These are phyloP conservation scores for Caloboletus inedulis DNA, from an alignment of 1,284 basidiomycete species.

Conservation along the genomic window DNA sequence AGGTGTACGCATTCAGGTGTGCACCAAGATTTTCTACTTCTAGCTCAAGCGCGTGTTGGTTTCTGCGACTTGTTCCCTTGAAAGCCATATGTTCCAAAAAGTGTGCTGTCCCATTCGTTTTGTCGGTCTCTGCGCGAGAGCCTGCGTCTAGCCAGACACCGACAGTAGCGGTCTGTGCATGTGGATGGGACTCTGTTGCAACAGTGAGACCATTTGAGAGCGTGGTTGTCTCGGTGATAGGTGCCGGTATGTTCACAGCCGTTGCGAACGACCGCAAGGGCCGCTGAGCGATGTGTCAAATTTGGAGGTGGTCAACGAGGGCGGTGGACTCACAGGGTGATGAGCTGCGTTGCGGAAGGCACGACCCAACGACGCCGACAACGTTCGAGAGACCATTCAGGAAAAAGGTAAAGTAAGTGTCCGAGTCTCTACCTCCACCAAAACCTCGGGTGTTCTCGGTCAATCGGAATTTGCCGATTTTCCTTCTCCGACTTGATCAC, in stretches of 20 bases:
- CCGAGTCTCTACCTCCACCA: not conserved
- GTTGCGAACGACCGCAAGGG: constrained; percentile 65
- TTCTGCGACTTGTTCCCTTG: constrained; percentile 90
- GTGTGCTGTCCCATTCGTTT: constrained; percentile 95
- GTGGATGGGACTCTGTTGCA: constrained; percentile 87
- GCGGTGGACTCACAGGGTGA: constrained; percentile 45
- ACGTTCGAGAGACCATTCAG: constrained; percentile 62
- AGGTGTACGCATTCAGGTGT: constrained; percentile 98
- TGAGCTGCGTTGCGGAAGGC: constrained; percentile 57
- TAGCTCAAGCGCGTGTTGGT: constrained; percentile 90
- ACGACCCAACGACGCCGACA: constrained; percentile 58
- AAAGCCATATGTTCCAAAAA: constrained; percentile 99
- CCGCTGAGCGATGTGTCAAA: constrained; percentile 27
- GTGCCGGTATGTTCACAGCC: constrained; percentile 61
- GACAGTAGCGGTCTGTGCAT: constrained; percentile 97
- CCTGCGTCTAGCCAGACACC: constrained; percentile 99
- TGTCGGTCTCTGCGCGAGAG: constrained; percentile 91
- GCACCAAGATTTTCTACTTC: constrained; percentile 99
- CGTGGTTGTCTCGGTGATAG: constrained; percentile 84
- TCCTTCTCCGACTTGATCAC: constrained; percentile 20
- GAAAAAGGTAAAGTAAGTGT: constrained; percentile 14
- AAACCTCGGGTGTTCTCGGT: constrained; percentile 35
- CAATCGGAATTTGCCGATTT: constrained; percentile 24
- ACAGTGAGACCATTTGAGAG: constrained; percentile 92
- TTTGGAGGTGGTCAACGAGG: not conserved